Base-by-base conservation (phyloP, 1,284 basidiomycete genomes). In the Ganoderma boninense region DNA sequence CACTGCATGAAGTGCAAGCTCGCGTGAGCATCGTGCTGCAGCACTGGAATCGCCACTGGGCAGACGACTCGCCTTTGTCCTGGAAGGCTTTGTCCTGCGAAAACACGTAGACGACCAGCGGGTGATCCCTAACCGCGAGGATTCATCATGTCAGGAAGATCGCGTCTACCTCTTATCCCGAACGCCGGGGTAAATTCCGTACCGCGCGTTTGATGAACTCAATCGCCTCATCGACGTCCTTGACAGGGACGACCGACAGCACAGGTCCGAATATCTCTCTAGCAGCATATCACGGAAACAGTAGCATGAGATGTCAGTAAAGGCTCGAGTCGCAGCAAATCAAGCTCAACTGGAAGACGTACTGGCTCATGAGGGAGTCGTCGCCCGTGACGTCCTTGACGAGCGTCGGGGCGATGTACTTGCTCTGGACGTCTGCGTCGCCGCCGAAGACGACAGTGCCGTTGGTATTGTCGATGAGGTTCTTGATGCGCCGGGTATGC, bases 301-400 rank as follows among this genome's bases (percentile, higher is more conserved):
- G 63, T 16, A 3, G 32, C 32, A 4, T 32, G 5, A 32, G 32
- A 13, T n/a, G 26, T 43, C 29, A 20, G 52, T 26, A 10, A 40
- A 5, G 38, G 38, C 38, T 11, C 38, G 38, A 40, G 32, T 20
- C 3, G 14, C 18, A 14, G 6, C 18, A 14, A 11, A n/a, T 11
- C 8, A 8, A 40, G 23, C 14, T 13, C 11, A 6, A 40, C 26
- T 2, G 4, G 14, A 32, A 40, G 38, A 40, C 56, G 29, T 7
- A 91, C 90, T 96, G 91, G 80, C 88, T 87, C 89, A 96, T 89
- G 73, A 96, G 77, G 4, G 87, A 87, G 79, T 95, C 94, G 70
- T 90, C 88, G 0, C 76, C 79, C 61, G 82, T 79, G 1, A 91
- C 90, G 69, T 92, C 86, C 71, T 83, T 86, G 46, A 95, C 85